phyloP scores from a whole-genome alignment of 345 rosid species.

The Fremontodendron californicum region DNA sequence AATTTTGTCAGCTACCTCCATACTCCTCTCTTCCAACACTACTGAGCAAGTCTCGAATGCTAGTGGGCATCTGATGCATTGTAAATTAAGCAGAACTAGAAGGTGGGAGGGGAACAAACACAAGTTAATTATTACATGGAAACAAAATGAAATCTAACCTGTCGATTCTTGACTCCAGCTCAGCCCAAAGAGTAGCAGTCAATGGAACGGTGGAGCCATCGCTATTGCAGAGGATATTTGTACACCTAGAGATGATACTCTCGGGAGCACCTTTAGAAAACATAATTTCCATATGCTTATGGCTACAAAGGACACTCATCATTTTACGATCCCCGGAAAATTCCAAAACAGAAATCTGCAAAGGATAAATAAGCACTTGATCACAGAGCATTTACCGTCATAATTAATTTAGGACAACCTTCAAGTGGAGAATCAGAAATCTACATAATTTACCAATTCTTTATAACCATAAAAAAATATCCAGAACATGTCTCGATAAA shows the following conservation, averaged over 20 bases:
- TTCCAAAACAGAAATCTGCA: conserved; percentile 80
- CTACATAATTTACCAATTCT: not conserved
- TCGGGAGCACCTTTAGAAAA: conserved; percentile 99
- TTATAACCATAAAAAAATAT: not conserved
- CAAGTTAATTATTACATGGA: not conserved
- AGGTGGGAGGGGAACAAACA: not conserved
- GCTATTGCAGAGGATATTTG: conserved; percentile 69
- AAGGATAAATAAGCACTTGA: conserved; percentile 16
- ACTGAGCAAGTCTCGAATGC: not conserved
- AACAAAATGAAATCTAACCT: conserved; percentile 42
- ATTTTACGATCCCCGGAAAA: conserved; percentile 97
- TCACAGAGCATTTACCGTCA: not conserved
- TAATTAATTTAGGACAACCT: not conserved
- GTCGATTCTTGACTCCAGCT: conserved; percentile 74
- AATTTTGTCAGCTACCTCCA: not conserved
- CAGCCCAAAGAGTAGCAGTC: conserved; percentile 59
- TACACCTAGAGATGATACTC: conserved; percentile 80
- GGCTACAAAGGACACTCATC: conserved; percentile 95
- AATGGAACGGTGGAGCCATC: conserved; percentile 82
- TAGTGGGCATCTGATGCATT: not conserved
- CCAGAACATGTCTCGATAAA: not conserved
- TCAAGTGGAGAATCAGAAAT: not conserved
- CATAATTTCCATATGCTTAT: conserved; percentile 64
- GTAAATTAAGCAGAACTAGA: not conserved
- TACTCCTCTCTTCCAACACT: not conserved